phyloP scores from a whole-genome alignment of 371 early-diverging fungal species.

The Mucor irregularis region DNA sequence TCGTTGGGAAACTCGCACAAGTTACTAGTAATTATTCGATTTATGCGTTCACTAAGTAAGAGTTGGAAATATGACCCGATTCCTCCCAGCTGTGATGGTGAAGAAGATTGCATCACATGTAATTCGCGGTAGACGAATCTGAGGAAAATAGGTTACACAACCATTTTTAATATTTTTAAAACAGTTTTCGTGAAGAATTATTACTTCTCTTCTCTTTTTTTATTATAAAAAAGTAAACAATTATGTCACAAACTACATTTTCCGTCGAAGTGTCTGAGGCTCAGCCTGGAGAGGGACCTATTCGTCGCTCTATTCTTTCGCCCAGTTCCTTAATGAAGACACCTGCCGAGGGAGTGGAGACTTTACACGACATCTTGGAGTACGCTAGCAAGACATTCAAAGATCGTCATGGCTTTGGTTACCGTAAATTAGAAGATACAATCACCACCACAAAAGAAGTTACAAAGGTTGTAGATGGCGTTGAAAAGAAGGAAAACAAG shows the following conservation, averaged over 20 bases:
- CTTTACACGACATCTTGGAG: conserved; percentile 68
- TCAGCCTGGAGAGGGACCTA: conserved; percentile 44
- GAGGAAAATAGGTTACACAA: no score
- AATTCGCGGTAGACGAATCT: no score
- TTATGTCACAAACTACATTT: conserved; percentile 12
- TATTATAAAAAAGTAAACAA: no score
- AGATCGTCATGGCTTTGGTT: conserved; percentile 65
- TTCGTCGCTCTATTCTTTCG: conserved; percentile 58
- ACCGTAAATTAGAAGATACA: conserved; percentile 62
- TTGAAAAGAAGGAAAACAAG: conserved; percentile 67
- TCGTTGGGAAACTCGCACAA: no score
- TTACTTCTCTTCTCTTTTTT: no score
- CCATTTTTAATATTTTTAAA: no score
- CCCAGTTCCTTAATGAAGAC: conserved; percentile 52
- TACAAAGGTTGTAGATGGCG: conserved; percentile 62
- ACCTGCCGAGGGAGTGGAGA: conserved; percentile 60
- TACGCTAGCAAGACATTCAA: conserved; percentile 49
- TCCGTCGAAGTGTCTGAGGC: conserved; percentile 42
- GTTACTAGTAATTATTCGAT: no score
- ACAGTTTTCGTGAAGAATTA: no score
- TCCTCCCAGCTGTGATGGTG: no score
- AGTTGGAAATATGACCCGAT: no score
- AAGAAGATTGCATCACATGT: no score
- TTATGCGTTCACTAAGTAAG: no score
- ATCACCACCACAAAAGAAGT: conserved; percentile 78